Base-by-base conservation (phyloP, 2,329 filamentous ascomycete genomes). In the Scytalidium lignicola region DNA sequence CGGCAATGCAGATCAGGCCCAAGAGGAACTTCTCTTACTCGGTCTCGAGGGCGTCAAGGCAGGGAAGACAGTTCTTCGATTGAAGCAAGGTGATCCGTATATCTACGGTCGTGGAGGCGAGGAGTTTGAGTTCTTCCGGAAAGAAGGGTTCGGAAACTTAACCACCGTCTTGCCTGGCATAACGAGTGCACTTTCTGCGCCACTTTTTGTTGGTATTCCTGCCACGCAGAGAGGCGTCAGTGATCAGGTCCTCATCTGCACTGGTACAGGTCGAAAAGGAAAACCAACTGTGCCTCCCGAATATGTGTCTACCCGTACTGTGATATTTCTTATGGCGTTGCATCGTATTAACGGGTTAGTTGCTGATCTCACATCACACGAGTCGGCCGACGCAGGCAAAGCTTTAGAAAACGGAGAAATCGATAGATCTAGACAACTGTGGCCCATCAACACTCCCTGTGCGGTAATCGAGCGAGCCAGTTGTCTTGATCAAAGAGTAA, bases 1-100 rank as follows among this genome's bases (percentile, higher is more conserved):
- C 1, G 93, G 93, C 19, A 97, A 99, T 67, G 93, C 93, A 39
- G 93, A 99, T 59, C 82, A 83, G 41, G 93, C 93, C 0, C 93
- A 99, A 65, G 83, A 91, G 62, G 93, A 99, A 68, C 82, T 99
- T 3, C 79, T 95, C 2, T 77, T 83, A 47, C 78, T 89, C 59
- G 93, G 90, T 0, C 74, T 96, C 2, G 79, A 80, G 2, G 90
- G 83, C 7, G 60, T 87, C 18, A 70, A 75, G 43, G 71, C 75
- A 18, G 93, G 93, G 12, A 83, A 88, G 65, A 87, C 82, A 1
- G 93, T 99, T 0, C 75, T 99, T 28, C 80, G 93, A 2, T 75
- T 99, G 41, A 99, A 99, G 71, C 93, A 99, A 66, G 93, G 93
- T 42, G 93, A 99, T 62, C 93, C 93, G 0, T 99, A 95, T 68